phyloP scores from a whole-genome alignment of 805 yeast genomes.

The Wickerhamomyces xylosicus region DNA sequence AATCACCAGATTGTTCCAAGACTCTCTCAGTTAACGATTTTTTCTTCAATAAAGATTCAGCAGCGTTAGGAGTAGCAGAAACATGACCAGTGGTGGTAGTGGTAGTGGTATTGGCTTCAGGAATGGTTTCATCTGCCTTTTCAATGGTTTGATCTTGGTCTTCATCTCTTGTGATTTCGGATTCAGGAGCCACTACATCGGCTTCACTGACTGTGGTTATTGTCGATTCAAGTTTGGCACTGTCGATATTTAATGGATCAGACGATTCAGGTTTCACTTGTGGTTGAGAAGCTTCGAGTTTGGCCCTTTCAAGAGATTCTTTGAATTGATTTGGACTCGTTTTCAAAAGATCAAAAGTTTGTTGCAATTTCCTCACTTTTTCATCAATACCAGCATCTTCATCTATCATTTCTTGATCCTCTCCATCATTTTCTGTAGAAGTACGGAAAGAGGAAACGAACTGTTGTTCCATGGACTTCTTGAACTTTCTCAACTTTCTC shows the following conservation, averaged over 20 bases:
- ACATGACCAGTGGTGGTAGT: no score
- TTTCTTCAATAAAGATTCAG: slow-evolving; percentile 3
- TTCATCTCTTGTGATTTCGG: slow-evolving; percentile 10
- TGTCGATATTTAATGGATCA: no score
- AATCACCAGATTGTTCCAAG: slow-evolving; percentile 14
- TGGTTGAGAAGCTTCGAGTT: neutral
- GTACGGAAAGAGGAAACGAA: neutral
- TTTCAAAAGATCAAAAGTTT: slow-evolving; percentile 1
- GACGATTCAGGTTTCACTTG: neutral
- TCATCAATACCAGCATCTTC: slow-evolving; percentile 7
- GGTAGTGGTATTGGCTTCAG: slow-evolving; percentile 5
- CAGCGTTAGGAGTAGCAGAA: neutral
- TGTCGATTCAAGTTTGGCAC: slow-evolving; percentile 5
- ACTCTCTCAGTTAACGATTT: slow-evolving; percentile 17
- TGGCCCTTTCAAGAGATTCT: slow-evolving; percentile 5
- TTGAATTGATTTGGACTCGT: slow-evolving; percentile 6
- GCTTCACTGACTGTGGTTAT: slow-evolving; percentile 4
- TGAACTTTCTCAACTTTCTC: slow-evolving; percentile 25
- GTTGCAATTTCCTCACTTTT: slow-evolving; percentile 2
- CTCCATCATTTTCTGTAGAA: slow-evolving; percentile 3
- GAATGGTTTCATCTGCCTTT: slow-evolving; percentile 13
- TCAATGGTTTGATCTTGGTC: slow-evolving; percentile 15
- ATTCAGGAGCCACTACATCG: slow-evolving; percentile 11
- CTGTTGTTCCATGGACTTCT: slow-evolving; percentile 3
- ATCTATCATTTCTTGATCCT: slow-evolving; percentile 5